Evolutionary conservation across 129 eudicot genomes (phyloP).

Genomic region (Flaveria bidentis): DNA sequence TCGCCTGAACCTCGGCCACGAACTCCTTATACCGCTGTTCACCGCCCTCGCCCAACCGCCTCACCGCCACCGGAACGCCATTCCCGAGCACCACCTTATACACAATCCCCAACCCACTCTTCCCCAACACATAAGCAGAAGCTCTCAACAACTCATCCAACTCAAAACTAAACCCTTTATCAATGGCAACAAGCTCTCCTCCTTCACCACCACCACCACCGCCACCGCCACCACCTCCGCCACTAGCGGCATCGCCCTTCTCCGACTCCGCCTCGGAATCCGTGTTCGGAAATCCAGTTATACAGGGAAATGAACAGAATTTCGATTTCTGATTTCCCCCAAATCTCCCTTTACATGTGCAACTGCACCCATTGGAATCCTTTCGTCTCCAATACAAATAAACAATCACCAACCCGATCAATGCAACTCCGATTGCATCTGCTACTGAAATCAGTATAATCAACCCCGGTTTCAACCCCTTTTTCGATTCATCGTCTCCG

Average conservation of each 20-base stretch:
- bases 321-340: slow-evolving; percentile 57
- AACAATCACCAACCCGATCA: slow-evolving; percentile 69
- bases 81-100: slow-evolving; percentile 93
- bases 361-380: slow-evolving; percentile 76
- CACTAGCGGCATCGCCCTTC: slow-evolving; percentile 55
- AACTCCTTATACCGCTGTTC: slow-evolving; percentile 95
- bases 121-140: slow-evolving; percentile 95
- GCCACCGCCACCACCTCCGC: slow-evolving; percentile 29
- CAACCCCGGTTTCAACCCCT: slow-evolving; percentile 73
- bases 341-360: slow-evolving; percentile 64
- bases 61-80: slow-evolving; percentile 92
- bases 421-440: slow-evolving; percentile 78
- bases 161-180: slow-evolving; percentile 82
- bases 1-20: slow-evolving; percentile 82
- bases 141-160: slow-evolving; percentile 89
- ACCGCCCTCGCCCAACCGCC: slow-evolving; percentile 96
- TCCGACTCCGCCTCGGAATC: slow-evolving; percentile 74
- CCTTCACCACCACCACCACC: slow-evolving; percentile 49
- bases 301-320: slow-evolving; percentile 57
- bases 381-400: slow-evolving; percentile 86
- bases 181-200: slow-evolving; percentile 86
- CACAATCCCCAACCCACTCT: slow-evolving; percentile 94
- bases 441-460: slow-evolving; percentile 74
- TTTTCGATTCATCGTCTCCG: slow-evolving; percentile 22
- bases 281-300: slow-evolving; percentile 44